phyloP scores from a whole-genome alignment of 2,329 filamentous ascomycete genomes.

The Pseudogymnoascus sp. region DNA sequence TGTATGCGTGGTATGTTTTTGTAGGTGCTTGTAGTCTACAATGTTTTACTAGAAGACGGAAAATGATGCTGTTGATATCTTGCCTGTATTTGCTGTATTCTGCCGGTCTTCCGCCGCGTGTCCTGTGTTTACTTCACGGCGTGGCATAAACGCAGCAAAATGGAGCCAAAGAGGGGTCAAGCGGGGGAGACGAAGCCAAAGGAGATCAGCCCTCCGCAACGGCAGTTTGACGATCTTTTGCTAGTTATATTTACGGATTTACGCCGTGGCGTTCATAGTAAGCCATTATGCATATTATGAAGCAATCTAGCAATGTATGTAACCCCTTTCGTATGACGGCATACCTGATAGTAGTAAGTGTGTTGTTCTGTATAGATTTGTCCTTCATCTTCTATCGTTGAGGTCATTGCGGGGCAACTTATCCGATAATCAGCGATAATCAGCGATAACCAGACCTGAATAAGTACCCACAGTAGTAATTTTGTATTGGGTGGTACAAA shows the following conservation, averaged over 20 bases:
- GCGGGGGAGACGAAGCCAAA: neutral
- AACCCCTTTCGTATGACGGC: neutral
- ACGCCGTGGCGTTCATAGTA: neutral
- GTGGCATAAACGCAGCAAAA: neutral
- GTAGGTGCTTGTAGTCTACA: neutral
- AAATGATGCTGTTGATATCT: neutral
- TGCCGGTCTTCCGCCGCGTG: neutral
- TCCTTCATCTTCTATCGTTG: neutral
- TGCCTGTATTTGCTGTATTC: neutral
- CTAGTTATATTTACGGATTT: neutral
- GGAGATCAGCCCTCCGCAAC: neutral
- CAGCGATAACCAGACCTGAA: neutral
- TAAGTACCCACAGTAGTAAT: neutral
- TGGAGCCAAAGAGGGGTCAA: neutral
- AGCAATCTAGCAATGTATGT: neutral
- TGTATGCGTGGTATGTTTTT: neutral
- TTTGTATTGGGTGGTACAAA: too few species aligned
- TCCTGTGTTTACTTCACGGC: neutral
- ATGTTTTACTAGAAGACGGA: neutral
- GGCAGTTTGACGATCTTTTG: neutral
- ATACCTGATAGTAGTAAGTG: neutral
- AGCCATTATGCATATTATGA: neutral
- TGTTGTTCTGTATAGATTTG: neutral
- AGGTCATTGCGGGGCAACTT: conserved; percentile 2
- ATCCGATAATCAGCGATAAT: neutral